Base-by-base conservation (phyloP, 2,329 filamentous ascomycete species). In the Capronia americana region DNA sequence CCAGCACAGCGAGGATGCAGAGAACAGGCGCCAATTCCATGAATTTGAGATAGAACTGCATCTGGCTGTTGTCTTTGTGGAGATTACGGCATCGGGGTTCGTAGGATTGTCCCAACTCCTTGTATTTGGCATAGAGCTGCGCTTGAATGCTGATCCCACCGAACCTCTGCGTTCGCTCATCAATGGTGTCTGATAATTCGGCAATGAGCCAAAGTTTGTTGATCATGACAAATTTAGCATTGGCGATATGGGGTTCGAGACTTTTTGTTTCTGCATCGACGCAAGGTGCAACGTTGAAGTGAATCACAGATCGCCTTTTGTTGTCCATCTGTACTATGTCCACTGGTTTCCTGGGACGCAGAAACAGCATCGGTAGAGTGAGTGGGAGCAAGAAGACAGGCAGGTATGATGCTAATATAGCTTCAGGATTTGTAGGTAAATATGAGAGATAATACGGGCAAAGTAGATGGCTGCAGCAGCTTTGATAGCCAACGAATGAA, bases 11-110 rank as follows among this genome's bases (percentile, higher is more conserved):
- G n/a, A 63, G 46, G 20, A 32, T 56, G 48, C 23, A 58, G 7
- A 66, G 55, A 2, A 66, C 55, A 11, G 64, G 64, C 5, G 59
- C 64, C 46, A 66, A n/a, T 14, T 41, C 54, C 41, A 60, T n/a
- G 30, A 61, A 59, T 38, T 34, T 59, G 54, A 44, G 38, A 6
- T 44, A 44, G 38, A 44, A 7, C 14, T n/a, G 38, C 17, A 44
- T 44, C 38, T n/a, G 38, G 7, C 17, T 7, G 17, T 44, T 44
- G 38, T n/a, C 38, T 17, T 20, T 44, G 6, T 8, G 38, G 38
- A 44, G 38, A 44, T n/a, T n/a, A 8, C 38, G 38, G 7, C 38
- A 3, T 44, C 2, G 14, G 7, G 14, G 14, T 0, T n/a, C 17
- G 17, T 44, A n/a, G 14, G 38, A 7, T 2, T n/a, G 38, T 44